These are phyloP conservation scores for Periconia sp. DNA, from an alignment of 2,329 filamentous ascomycete species.

Conservation along the genomic window DNA sequence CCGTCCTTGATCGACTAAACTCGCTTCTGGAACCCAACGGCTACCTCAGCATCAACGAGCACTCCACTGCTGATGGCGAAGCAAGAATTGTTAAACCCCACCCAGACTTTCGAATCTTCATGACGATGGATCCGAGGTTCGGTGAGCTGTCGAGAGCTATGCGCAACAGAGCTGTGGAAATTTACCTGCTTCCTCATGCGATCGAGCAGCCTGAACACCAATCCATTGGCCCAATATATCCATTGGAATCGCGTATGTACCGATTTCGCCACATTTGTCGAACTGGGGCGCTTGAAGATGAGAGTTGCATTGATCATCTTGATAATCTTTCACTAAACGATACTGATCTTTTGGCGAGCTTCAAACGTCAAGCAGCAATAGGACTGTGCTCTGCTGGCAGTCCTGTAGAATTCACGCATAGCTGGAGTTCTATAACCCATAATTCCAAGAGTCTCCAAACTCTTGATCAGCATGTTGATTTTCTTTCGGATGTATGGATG, in stretches of 20 bases:
- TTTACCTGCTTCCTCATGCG: conserved; percentile 62
- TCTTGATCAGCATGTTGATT: conserved; percentile 23
- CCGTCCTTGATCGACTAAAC: conserved; percentile 91
- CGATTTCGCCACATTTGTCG: conserved; percentile 38
- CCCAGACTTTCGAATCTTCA: conserved; percentile 84
- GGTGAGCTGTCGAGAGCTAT: conserved; percentile 95
- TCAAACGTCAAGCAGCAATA: conserved; percentile 27
- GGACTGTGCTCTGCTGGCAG: conserved; percentile 14
- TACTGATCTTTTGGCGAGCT: conserved; percentile 25
- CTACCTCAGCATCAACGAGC: conserved; percentile 87
- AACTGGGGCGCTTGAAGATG: conserved; percentile 6
- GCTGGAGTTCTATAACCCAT: conserved; percentile 3
- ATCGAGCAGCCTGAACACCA: not conserved
- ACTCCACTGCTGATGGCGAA: conserved; percentile 79
- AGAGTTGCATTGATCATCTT: conserved; percentile 24
- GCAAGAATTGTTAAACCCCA: conserved; percentile 81
- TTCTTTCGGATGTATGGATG: conserved; percentile 30
- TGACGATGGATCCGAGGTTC: conserved; percentile 89
- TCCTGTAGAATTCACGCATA: not conserved
- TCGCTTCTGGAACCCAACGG: conserved; percentile 91
- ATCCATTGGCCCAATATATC: conserved; percentile 22
- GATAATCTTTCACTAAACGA: conserved; percentile 43
- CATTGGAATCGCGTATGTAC: conserved; percentile 42
- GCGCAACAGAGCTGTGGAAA: conserved; percentile 91
- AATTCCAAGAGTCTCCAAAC: conserved; percentile 1